Conservation (phyloP, 257 asterid genomes). For the Lavandula angustifolia region DNA sequence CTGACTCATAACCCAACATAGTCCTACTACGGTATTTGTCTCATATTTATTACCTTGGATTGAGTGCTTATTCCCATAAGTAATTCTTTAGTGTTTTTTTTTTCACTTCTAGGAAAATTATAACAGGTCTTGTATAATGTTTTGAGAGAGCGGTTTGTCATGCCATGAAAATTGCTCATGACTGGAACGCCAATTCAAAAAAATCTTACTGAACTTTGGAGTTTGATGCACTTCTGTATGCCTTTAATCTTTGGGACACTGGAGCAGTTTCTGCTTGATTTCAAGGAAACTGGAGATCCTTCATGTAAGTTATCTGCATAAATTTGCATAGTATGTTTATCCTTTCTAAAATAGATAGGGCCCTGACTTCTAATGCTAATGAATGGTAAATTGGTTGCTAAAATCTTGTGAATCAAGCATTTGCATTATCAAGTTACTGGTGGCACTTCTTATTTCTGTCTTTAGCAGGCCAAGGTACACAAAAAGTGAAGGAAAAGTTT, state of each 20-base stretch:
- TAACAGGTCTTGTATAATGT: conserved; percentile 75
- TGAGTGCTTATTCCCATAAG: neutral
- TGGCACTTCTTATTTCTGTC: conserved; percentile 20
- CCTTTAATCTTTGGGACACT: conserved; percentile 72
- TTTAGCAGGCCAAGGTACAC: conserved; percentile 57
- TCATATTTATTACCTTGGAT: conserved; percentile 16
- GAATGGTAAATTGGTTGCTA: conserved; percentile 9
- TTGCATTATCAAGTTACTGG: conserved; percentile 12
- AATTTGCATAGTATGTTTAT: conserved; percentile 2
- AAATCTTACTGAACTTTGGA: conserved; percentile 92
- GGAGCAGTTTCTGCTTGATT: conserved; percentile 72
- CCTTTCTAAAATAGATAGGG: conserved; percentile 2
- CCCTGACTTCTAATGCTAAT: conserved; percentile 5
- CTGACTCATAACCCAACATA: too few relatives aligned
- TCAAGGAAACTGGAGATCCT: conserved; percentile 91
- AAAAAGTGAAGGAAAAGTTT: conserved; percentile 57
- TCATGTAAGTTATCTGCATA: conserved; percentile 48
- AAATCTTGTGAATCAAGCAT: conserved; percentile 7
- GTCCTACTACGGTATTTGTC: conserved; percentile 12
- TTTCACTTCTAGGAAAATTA: conserved; percentile 2
- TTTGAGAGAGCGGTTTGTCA: conserved; percentile 62
- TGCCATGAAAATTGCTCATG: conserved; percentile 89
- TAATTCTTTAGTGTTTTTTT: conserved; percentile 14
- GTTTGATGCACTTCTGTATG: conserved; percentile 86
- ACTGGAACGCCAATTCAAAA: conserved; percentile 98